phyloP scores from a whole-genome alignment of 805 yeast genomes.

The Candida anglica region DNA sequence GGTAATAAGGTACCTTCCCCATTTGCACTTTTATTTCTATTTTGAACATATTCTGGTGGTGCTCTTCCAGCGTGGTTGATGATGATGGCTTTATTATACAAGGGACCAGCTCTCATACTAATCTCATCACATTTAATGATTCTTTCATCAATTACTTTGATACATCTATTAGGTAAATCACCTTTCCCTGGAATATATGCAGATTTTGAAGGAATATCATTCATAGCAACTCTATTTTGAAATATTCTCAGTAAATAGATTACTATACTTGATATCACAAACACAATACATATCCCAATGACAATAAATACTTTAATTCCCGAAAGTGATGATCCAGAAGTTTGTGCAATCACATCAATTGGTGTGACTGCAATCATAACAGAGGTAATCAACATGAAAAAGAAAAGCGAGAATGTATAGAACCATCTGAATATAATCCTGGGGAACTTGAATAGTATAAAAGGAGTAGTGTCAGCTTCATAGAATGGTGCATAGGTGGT shows the following conservation, averaged over 20 bases:
- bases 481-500: constrained; percentile 3
- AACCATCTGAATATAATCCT: constrained; percentile 18
- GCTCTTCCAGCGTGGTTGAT: constrained; percentile 38
- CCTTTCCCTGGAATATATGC: constrained; percentile 62
- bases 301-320: constrained; percentile 82
- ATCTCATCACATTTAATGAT: constrained; percentile 28
- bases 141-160: constrained; percentile 18
- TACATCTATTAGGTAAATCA: constrained; percentile 38
- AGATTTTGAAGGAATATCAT: constrained; percentile 68
- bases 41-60: constrained; percentile 38
- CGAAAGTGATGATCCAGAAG: constrained; percentile 50
- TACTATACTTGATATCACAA: constrained; percentile 46
- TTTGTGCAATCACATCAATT: constrained; percentile 67
- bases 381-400: constrained; percentile 24
- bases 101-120: constrained; percentile 32
- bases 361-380: constrained; percentile 72
- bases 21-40: constrained; percentile 15
- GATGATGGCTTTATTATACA: constrained; percentile 14
- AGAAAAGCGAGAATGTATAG: constrained; percentile 23
- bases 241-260: constrained; percentile 59
- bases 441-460: constrained; percentile 3
- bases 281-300: constrained; percentile 62
- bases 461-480: constrained; percentile 2
- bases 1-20: constrained; percentile 16
- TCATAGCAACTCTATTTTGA: constrained; percentile 52